Base-by-base conservation (phyloP, 2,329 filamentous ascomycete species). In the Pyrenophora graminea region DNA sequence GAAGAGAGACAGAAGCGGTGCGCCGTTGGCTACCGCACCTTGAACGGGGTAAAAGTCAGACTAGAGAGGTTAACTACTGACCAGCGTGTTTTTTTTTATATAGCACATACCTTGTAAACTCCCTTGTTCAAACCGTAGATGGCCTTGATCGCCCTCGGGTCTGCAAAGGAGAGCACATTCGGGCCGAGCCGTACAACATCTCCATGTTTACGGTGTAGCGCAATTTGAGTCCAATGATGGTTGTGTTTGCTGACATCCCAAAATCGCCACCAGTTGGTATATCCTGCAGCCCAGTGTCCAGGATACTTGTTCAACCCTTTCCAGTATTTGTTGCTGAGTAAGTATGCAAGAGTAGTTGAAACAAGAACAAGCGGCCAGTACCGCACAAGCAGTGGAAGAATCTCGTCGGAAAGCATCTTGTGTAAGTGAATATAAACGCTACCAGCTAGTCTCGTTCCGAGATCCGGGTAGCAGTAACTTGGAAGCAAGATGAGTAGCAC, bases 91-190 rank as follows among this genome's bases (percentile, higher is more conserved):
- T 10, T 32, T 38, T 6, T 18, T 15, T 15, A 15, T 15, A 10
- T 21, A 6, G 15, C 27, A 7, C 70, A 40, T 72, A 89, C 88
- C 82, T 94, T 94, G 40, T 82, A 76, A 61, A 91, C 88, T 0
- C 89, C 88, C 72, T 92, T 92, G 69, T 92, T 93, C 37, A 93
- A 73, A 0, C 89, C 89, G 69, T 94, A 95, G 38, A 94, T 92
- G 9, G 78, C 77, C 73, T 89, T 89, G 60, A 93, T 77, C 0
- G 88, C 88, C 51, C 82, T 82, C 0, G 90, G 88, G 58, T 90
- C 82, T 2, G 87, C 82, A 64, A 94, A 91, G 0, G 87, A 90
- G 1, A 94, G 73, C 0, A 77, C 77, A 56, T 91, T 91, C 1
- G 90, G 90, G 0, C 89, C 90, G 3, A 91, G 74, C 1, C 90